Percentiles rank a stretch among this genome's conserved stretches.
Evolutionary conservation across 768 basidiomycete species (phyloP).

Genomic region (Amanita rubescens): DNA sequence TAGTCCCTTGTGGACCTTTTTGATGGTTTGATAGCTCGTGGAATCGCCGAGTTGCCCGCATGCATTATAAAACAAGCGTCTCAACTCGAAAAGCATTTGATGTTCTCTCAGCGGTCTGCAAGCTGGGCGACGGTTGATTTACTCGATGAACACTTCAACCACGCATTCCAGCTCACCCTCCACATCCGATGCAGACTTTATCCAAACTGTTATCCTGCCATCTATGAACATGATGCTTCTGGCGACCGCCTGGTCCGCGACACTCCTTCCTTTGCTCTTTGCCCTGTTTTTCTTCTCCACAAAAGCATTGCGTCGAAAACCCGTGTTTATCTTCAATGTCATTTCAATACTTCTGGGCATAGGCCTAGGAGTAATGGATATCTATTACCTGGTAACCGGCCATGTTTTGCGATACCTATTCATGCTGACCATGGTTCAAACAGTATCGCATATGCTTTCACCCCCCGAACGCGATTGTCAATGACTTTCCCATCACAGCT

Average conservation of each 20-base stretch:
- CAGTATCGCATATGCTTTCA: background rate
- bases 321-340: background rate
- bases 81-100: no score
- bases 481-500: background rate
- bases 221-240: background rate
- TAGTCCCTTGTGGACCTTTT: no score
- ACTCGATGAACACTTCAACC: no score
- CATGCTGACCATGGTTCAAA: background rate
- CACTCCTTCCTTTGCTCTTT: constrained; percentile 2
- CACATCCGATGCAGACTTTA: no score
- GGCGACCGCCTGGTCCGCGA: background rate
- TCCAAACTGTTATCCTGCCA: no score
- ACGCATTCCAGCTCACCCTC: no score
- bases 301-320: background rate
- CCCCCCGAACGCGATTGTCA: background rate
- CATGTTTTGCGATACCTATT: background rate
- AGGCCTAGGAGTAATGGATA: background rate
- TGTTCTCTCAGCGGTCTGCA: no score
- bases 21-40: no score
- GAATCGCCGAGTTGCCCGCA: no score
- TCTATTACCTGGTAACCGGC: background rate
- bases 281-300: constrained; percentile 3
- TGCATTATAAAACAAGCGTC: no score
- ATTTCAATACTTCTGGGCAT: background rate
- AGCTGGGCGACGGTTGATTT: no score